phyloP scores from a whole-genome alignment of 202 grass and related monocot species.

The Cymbopogon flexuosus region DNA sequence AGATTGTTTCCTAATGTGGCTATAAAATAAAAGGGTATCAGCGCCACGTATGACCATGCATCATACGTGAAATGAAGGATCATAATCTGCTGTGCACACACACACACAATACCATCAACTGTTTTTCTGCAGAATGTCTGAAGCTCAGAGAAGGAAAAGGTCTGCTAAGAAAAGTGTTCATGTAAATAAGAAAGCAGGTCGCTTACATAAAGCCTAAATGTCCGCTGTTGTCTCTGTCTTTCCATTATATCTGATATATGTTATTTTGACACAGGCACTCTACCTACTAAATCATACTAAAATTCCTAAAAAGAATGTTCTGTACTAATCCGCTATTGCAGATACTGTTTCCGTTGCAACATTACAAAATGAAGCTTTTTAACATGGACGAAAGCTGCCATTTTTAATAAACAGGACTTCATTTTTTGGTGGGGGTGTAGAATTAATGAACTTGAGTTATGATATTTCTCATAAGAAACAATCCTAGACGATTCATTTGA shows the following conservation, averaged over 20 bases:
- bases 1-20: neutral
- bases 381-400: neutral
- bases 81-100: neutral
- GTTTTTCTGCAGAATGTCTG: neutral
- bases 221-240: neutral
- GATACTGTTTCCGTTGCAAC: neutral
- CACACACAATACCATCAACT: neutral
- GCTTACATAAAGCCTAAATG: neutral
- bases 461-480: neutral
- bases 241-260: neutral
- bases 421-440: neutral
- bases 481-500: slow-evolving; percentile 9
- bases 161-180: neutral
- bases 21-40: neutral
- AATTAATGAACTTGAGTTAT: neutral
- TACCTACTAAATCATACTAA: neutral
- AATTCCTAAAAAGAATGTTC: neutral
- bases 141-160: slow-evolving; percentile 17
- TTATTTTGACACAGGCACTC: slow-evolving; percentile 7
- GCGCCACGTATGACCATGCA: neutral
- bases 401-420: neutral
- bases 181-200: neutral
- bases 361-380: slow-evolving; percentile 6
- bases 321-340: neutral
- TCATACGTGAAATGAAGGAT: neutral